Percentiles rank a stretch among this genome's conserved stretches.
Evolutionary conservation across 2,329 filamentous ascomycete species (phyloP).

Genomic region (Chrysoporthe deuterocubensis): DNA sequence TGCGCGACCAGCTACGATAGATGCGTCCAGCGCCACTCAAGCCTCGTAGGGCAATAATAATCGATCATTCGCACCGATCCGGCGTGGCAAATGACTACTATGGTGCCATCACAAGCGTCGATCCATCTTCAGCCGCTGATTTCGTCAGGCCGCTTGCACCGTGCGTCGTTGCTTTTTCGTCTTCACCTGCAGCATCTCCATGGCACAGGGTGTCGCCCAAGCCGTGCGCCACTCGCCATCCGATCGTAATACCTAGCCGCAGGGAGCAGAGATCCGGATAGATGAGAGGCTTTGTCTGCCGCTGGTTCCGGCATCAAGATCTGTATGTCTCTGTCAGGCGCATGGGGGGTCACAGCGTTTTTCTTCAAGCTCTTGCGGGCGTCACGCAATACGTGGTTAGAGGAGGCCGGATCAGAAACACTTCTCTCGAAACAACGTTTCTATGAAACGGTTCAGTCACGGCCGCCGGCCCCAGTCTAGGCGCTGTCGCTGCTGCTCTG

Average conservation of each 20-base stretch:
- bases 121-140: not conserved
- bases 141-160: not conserved
- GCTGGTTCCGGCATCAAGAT: not conserved
- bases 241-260: not conserved
- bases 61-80: not conserved
- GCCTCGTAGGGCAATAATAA: not conserved
- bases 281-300: not conserved
- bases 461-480: not conserved
- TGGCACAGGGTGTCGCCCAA: slow-evolving; percentile 15
- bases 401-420: not conserved
- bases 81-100: not conserved
- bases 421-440: not conserved
- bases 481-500: not conserved
- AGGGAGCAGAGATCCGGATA: too few species aligned
- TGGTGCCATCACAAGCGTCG: not conserved
- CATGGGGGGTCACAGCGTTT: not conserved
- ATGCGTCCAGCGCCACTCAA: not conserved
- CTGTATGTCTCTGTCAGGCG: not conserved
- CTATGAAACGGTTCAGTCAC: not conserved
- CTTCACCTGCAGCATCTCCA: slow-evolving; percentile 22
- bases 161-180: slow-evolving; percentile 9
- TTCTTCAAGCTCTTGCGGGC: not conserved
- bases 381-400: too few species aligned
- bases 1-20: not conserved
- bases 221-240: slow-evolving; percentile 12